Percentiles rank a stretch among this genome's conserved stretches.
Conservation (phyloP, 1,284 basidiomycete genomes). For the Trichosporon faecale region DNA sequence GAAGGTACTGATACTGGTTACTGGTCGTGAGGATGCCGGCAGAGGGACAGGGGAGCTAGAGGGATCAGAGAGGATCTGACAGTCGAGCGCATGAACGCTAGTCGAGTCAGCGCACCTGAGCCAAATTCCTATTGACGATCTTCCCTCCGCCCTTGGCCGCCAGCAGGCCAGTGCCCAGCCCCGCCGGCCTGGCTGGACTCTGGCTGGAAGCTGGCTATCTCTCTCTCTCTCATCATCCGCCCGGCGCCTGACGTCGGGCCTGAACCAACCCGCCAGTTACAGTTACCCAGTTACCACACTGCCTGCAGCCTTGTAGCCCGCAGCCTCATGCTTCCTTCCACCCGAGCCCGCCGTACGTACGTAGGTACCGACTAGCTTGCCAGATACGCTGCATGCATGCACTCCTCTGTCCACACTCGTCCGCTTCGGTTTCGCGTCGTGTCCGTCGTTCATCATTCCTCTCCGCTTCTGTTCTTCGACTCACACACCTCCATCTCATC, state of each 20-base stretch:
- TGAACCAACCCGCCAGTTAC: neutral
- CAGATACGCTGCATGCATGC: neutral
- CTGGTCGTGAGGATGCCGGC: neutral
- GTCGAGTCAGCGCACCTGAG: constrained; percentile 3
- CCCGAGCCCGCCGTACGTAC: neutral
- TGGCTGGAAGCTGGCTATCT: constrained; percentile 1
- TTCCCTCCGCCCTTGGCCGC: neutral
- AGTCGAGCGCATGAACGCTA: neutral
- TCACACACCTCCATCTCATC: neutral
- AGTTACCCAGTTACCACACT: neutral
- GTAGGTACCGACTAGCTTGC: neutral
- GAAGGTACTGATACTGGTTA: too few relatives aligned
- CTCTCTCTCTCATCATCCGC: neutral
- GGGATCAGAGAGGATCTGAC: neutral
- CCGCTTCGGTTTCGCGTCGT: neutral
- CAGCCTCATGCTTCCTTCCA: neutral
- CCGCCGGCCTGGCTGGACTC: neutral
- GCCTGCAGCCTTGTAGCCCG: neutral
- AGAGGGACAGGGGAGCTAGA: neutral
- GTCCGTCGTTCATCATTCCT: neutral
- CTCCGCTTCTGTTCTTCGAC: neutral
- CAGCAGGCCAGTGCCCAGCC: neutral
- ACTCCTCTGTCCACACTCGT: neutral
- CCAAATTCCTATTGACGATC: constrained; percentile 11
- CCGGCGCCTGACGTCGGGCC: neutral